phyloP scores from a whole-genome alignment of 2,329 filamentous ascomycete species.

The Fusarium duplospermum region DNA sequence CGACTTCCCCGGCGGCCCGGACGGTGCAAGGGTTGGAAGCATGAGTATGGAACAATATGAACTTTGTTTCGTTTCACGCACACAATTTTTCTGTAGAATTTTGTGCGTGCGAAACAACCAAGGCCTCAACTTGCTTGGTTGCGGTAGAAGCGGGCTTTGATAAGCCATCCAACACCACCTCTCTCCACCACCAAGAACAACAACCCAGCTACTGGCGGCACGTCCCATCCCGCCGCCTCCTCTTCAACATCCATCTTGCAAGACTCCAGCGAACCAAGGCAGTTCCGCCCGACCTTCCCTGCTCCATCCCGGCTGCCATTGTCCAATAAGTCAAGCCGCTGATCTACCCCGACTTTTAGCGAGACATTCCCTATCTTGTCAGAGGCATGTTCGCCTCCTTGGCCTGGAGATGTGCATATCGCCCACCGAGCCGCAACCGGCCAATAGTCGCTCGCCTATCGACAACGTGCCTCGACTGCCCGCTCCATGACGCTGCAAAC shows the following conservation, averaged over 20 bases:
- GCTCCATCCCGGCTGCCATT: slow-evolving; percentile 25
- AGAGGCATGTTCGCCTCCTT: slow-evolving; percentile 22
- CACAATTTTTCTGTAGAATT: not conserved
- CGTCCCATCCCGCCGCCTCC: slow-evolving; percentile 37
- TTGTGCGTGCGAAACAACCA: not conserved
- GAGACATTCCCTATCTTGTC: slow-evolving; percentile 32
- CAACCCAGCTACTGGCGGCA: slow-evolving; percentile 26
- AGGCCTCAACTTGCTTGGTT: not conserved
- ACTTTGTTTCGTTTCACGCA: slow-evolving; percentile 1
- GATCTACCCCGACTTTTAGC: slow-evolving; percentile 43
- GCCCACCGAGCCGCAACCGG: slow-evolving; percentile 13
- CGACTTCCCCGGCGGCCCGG: slow-evolving; percentile 15
- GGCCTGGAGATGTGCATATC: slow-evolving; percentile 34
- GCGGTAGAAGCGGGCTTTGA: not conserved
- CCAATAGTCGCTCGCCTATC: slow-evolving; percentile 36
- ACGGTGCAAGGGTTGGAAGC: not conserved
- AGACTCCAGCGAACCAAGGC: slow-evolving; percentile 20
- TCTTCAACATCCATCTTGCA: slow-evolving; percentile 23
- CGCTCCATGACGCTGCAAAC: slow-evolving; percentile 28
- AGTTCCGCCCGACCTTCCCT: slow-evolving; percentile 9
- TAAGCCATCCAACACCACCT: not conserved
- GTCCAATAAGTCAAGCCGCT: slow-evolving; percentile 28
- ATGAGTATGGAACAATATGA: not conserved
- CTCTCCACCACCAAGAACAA: not conserved
- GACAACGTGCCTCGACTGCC: slow-evolving; percentile 42